Evolutionary conservation across 441 rosid species (phyloP).

Genomic region (Iberis amara): DNA sequence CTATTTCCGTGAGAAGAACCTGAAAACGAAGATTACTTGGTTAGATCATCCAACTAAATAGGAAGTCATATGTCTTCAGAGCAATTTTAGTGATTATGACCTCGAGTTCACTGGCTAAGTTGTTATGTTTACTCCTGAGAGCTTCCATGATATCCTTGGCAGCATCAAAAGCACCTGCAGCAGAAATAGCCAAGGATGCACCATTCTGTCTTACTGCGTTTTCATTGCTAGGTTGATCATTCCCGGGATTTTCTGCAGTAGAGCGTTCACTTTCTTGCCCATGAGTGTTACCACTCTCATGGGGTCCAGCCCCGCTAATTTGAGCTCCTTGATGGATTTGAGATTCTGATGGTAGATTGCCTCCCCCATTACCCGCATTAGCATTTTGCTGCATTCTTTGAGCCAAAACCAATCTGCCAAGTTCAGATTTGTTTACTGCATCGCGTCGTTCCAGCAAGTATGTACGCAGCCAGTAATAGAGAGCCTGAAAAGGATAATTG

Average conservation of each 20-base stretch:
- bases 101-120: slow-evolving; percentile 98
- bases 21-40: slow-evolving; percentile 35
- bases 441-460: slow-evolving; percentile 98
- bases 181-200: slow-evolving; percentile 67
- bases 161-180: slow-evolving; percentile 91
- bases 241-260: slow-evolving; percentile 49
- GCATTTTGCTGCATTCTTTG: slow-evolving; percentile 91
- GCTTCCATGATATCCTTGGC: slow-evolving; percentile 99
- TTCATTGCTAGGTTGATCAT: slow-evolving; percentile 71
- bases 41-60: slow-evolving; percentile 23
- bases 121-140: slow-evolving; percentile 91
- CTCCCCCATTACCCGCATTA: slow-evolving; percentile 54
- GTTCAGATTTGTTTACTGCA: slow-evolving; percentile 89
- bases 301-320: slow-evolving; percentile 57
- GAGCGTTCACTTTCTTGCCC: slow-evolving; percentile 88
- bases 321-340: slow-evolving; percentile 65
- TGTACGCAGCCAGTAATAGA: slow-evolving; percentile 97
- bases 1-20: slow-evolving; percentile 93
- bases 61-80: background rate
- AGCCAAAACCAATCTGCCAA: slow-evolving; percentile 70
- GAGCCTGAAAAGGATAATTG: slow-evolving; percentile 50
- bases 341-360: slow-evolving; percentile 53
- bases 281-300: slow-evolving; percentile 76
- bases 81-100: slow-evolving; percentile 34
- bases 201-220: slow-evolving; percentile 64